These are phyloP conservation scores for Cyberlindnera subsufficiens DNA, from an alignment of 805 yeast species.

Conservation along the genomic window DNA sequence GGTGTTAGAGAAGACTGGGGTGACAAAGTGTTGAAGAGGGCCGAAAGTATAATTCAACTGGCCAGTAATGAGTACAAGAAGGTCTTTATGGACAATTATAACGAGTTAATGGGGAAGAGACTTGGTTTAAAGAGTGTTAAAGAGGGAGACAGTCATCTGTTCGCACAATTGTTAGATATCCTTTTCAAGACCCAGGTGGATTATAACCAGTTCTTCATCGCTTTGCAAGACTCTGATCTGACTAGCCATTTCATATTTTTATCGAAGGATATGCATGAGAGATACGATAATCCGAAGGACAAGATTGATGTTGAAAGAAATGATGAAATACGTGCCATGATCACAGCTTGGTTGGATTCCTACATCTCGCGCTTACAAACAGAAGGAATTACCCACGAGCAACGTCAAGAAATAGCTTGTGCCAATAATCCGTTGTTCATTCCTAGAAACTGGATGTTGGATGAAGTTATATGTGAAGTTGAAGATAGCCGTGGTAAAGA, in stretches of 20 bases:
- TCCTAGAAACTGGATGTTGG: slow-evolving; percentile 82
- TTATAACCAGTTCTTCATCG: slow-evolving; percentile 72
- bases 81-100: slow-evolving; percentile 53
- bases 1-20: slow-evolving; percentile 46
- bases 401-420: slow-evolving; percentile 37
- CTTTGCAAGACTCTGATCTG: slow-evolving; percentile 45
- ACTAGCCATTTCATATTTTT: slow-evolving; percentile 26
- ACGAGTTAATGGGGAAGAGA: slow-evolving; percentile 52
- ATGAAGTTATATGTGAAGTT: slow-evolving; percentile 64
- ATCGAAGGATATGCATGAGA: slow-evolving; percentile 17
- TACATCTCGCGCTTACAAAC: slow-evolving; percentile 39
- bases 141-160: slow-evolving; percentile 32
- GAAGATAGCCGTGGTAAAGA: slow-evolving; percentile 47
- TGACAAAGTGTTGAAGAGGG: slow-evolving; percentile 45
- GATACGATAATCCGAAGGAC: slow-evolving; percentile 22
- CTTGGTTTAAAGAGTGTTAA: slow-evolving; percentile 53
- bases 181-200: slow-evolving; percentile 61
- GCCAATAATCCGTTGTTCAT: slow-evolving; percentile 69
- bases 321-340: slow-evolving; percentile 34
- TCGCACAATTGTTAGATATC: slow-evolving; percentile 43
- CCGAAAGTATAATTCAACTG: slow-evolving; percentile 54
- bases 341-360: slow-evolving; percentile 45
- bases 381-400: slow-evolving; percentile 33
- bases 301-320: slow-evolving; percentile 30
- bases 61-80: slow-evolving; percentile 63